Evolutionary conservation across 2,329 filamentous ascomycete species (phyloP).

Genomic region (Coniella lustricola): DNA sequence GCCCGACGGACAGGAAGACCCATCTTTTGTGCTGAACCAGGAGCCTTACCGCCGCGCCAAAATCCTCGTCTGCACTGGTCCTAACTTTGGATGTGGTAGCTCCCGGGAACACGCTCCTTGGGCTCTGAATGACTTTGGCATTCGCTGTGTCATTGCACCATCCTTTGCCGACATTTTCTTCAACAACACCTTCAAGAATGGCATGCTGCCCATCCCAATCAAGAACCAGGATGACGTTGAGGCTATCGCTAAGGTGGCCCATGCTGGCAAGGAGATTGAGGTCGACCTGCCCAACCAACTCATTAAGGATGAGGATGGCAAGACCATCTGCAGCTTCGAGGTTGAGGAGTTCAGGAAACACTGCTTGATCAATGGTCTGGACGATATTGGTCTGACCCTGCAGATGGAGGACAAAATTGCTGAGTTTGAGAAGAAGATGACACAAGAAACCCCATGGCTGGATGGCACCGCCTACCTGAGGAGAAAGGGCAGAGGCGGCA

Average conservation of each 20-base stretch:
- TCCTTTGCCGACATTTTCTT: constrained; percentile 91
- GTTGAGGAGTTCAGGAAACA: constrained; percentile 93
- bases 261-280: constrained; percentile 75
- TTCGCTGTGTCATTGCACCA: constrained; percentile 86
- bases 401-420: constrained; percentile 85
- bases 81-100: constrained; percentile 92
- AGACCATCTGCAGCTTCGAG: constrained; percentile 70
- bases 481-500: constrained; percentile 47
- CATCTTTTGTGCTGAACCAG: constrained; percentile 83
- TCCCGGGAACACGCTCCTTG: constrained; percentile 94
- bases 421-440: constrained; percentile 72
- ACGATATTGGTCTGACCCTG: constrained; percentile 93
- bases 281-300: constrained; percentile 81
- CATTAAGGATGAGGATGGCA: constrained; percentile 69
- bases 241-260: constrained; percentile 68
- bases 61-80: constrained; percentile 84
- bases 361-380: constrained; percentile 85
- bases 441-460: constrained; percentile 78
- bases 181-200: constrained; percentile 99
- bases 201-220: constrained; percentile 86
- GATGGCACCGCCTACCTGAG: constrained; percentile 78
- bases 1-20: constrained; percentile 65
- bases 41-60: constrained; percentile 78
- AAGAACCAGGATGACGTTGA: constrained; percentile 59
- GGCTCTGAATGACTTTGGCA: constrained; percentile 94